Base-by-base conservation (phyloP, 2,329 filamentous ascomycete species). In the Trichothecium roseum region DNA sequence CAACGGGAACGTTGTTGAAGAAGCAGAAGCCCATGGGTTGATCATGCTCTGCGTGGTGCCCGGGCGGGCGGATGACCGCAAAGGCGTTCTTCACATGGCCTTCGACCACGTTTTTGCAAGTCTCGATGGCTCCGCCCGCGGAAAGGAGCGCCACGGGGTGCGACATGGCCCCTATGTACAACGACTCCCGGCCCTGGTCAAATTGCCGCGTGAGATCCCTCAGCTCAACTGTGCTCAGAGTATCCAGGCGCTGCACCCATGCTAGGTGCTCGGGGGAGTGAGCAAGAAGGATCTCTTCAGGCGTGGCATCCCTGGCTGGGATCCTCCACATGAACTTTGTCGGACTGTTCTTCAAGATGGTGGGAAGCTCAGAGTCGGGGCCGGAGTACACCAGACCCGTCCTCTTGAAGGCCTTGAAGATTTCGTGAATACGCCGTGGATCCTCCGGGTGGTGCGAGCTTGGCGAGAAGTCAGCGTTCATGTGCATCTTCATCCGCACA, bases 1-100 rank as follows among this genome's bases (percentile, higher is more conserved):
- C 89, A 39, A 98, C 83, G 15, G 85, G 87, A 3, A 96, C 91
- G 51, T 98, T 98, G 63, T 98, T 95, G 64, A 96, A 96, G 40
- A 96, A 74, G 55, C 91, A 98, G 53, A 98, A 98, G 0, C 91
- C 91, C 72, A 94, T 91, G 1, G 89, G 75, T 26, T 78, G 69
- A 48, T 91, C 73, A 39, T 77, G 79, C 54, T 98, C 91, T 1
- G 91, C 91, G 56, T 98, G 91, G 51, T 98, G 91, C 1, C 91
- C 91, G 0, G 91, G 91, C 2, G 91, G 91, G 12, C 91, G 77
- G 48, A 98, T 94, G 27, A 98, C 81, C 1, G 91, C 91, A 54
- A 98, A 91, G 0, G 85, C 87, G 51, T 98, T 98, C 57, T 93
- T 94, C 35, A 95, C 83, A 38, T 77, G 72, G 4, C 84, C 82